Evolutionary conservation across 805 yeast species (phyloP), one percentile per base, ranked within the genome.

Genomic region (Kodamaea restingae): DNA sequence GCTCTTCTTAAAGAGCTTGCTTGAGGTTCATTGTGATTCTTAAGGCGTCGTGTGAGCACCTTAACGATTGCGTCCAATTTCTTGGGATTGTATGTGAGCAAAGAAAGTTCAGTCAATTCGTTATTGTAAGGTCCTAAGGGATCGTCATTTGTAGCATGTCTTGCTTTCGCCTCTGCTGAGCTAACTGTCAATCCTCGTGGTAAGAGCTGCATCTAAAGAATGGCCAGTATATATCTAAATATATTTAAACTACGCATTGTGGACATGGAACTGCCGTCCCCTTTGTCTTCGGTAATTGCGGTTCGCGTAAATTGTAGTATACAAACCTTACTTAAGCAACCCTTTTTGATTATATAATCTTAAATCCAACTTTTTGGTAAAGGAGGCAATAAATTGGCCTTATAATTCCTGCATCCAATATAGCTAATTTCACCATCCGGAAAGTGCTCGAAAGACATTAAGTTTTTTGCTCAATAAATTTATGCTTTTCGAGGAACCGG

Each of bases 71-170:
- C 63, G 11, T 56, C 52, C 20, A 74, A 47, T 8, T 70, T 63
- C 43, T 59, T 61, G 11, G 63, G 44, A 35, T 66, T 56, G 39
- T 61, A 65, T 0, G 84, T 68, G 15, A 76, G 52, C 2, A 63
- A 56, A 1, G 81, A 67, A 2, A 80, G 56, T 36, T 76, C 78
- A 41, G 71, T 71, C 51, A 80, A 60, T 42, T 78, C 73, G 4
- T 71, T 61, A n/a, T 78, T 74, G 6, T 75, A 73, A 0, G 82
- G 82, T 1, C 84, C 80, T 48, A 69, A 61, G 1, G 70, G 63
- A 42, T 77, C 81, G 41, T 66, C 67, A 46, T 70, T 73, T 17
- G 82, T 78, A 7, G 81, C 78, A 20, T 47, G 39, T 32, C 46
- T 48, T 4, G 50, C 42, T 32, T 46, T 48, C 4, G 48, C 35